Evolutionary conservation across 306 rosid species (phyloP), one percentile per base, ranked within the genome.

Genomic region (Lathyrus oleraceus): DNA sequence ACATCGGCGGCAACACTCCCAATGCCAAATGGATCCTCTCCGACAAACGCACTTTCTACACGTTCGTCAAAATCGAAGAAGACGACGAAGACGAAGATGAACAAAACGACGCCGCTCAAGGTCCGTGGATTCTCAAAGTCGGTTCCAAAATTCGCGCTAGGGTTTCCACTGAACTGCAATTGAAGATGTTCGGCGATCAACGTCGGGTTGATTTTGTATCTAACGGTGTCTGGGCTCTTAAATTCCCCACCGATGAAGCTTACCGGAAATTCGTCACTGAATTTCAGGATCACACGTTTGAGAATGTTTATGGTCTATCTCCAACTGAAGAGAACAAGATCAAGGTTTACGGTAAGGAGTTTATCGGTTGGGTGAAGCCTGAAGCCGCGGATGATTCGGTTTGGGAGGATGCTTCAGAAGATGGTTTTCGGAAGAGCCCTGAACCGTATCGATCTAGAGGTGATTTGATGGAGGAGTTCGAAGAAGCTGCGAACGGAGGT

Each of bases 131-230:
- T 9, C 82, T 90, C 65, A 88, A 82, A 45, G 87, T 88, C 1
- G 93, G 86, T 9, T 74, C 86, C 21, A 92, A 92, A 84, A 86
- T 92, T 19, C 77, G 84, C 19, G 87, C 81, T 72, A 84, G 83
- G 89, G 93, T 92, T 82, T 85, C 89, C 14, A 48, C 90, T 6
- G 96, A 92, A 16, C 43, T 92, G 81, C 98, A 90, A 81, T 81
- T 90, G 89, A 92, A 92, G 88, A 81, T 88, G 91, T 88, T 92
- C 17, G 96, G 84, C 15, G 96, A 90, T 49, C 96, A 88, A 70
- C 86, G 91, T 12, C 89, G 96, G 2, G 85, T 92, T 0, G 96
- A 92, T 85, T 92, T 92, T 70, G 98, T 92, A 0, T 54, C 85
- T 40, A 75, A 65, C 10, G 91, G 98, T 49, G 96, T 92, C 17